Conservation (phyloP, 2,329 filamentous ascomycete genomes). For the Colletotrichum spaethianum region DNA sequence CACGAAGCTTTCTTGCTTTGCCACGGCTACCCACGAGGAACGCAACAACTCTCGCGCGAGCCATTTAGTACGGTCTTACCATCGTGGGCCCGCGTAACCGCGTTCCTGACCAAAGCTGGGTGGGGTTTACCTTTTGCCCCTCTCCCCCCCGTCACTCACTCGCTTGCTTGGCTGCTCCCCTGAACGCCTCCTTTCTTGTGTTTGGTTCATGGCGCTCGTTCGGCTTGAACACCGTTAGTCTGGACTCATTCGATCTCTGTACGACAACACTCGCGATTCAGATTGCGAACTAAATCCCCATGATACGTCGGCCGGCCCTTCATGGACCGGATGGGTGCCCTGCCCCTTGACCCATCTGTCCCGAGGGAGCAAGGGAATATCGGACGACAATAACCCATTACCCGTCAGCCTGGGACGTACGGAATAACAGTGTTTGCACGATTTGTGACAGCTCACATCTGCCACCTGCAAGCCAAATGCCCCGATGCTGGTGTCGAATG, state of each 20-base stretch:
- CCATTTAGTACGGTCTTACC: conserved; percentile 30
- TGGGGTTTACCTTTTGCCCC: background rate
- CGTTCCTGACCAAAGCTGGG: conserved; percentile 33
- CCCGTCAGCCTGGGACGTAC: conserved; percentile 26
- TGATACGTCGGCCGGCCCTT: conserved; percentile 5
- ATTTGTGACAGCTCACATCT: conserved; percentile 12
- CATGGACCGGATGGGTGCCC: background rate
- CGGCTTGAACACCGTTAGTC: conserved; percentile 3
- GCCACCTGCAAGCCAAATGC: conserved; percentile 18
- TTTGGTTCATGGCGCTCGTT: background rate
- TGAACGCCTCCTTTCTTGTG: conserved; percentile 1
- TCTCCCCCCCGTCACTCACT: background rate
- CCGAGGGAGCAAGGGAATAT: background rate
- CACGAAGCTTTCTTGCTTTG: background rate
- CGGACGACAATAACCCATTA: background rate
- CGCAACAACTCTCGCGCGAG: conserved; percentile 35
- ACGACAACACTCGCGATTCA: conserved; percentile 17
- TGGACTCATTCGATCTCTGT: conserved; percentile 32
- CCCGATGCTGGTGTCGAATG: conserved; percentile 8
- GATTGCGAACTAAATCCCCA: conserved; percentile 19
- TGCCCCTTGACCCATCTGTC: conserved; percentile 13
- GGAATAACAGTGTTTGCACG: conserved; percentile 13
- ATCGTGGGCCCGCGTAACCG: conserved; percentile 25
- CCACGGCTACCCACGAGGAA: conserved; percentile 36
- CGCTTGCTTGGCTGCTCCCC: background rate